Percentiles rank a stretch among this genome's conserved stretches.
Evolutionary conservation across 2,329 filamentous ascomycete species (phyloP).

Genomic region (Ilyonectria destructans): DNA sequence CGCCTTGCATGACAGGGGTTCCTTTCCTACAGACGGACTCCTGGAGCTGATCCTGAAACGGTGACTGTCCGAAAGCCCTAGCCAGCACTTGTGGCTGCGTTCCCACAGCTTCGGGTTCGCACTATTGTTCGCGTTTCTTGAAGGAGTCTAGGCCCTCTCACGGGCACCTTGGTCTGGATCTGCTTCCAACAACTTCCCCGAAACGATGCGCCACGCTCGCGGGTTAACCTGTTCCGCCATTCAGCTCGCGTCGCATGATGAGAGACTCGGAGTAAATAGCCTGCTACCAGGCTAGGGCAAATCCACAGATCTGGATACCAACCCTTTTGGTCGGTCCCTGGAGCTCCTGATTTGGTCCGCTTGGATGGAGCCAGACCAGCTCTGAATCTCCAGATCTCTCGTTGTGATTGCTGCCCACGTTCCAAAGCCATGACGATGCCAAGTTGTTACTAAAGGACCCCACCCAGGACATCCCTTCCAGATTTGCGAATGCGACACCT

Average conservation of each 20-base stretch:
- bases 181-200: conserved; percentile 24
- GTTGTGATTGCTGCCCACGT: conserved; percentile 1
- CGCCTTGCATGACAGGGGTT: conserved; percentile 34
- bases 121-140: conserved; percentile 28
- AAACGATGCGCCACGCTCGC: conserved; percentile 11
- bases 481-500: background rate
- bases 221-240: conserved; percentile 14
- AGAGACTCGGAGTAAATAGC: background rate
- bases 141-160: conserved; percentile 32
- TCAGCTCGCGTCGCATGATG: conserved; percentile 33
- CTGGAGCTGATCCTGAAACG: conserved; percentile 48
- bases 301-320: conserved; percentile 29
- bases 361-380: background rate
- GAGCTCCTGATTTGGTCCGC: conserved; percentile 16
- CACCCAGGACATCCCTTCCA: background rate
- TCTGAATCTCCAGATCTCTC: conserved; percentile 3
- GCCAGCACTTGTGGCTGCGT: conserved; percentile 30
- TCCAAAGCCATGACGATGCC: background rate
- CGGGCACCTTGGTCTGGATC: conserved; percentile 28
- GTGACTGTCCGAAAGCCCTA: conserved; percentile 35
- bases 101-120: conserved; percentile 43
- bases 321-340: conserved; percentile 5
- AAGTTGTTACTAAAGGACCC: background rate
- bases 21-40: conserved; percentile 27
- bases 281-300: conserved; percentile 14